Evolutionary conservation across 1,139 yeast species (phyloP), one percentile per base, ranked within the genome.

Genomic region (Kodamaea suecica): DNA sequence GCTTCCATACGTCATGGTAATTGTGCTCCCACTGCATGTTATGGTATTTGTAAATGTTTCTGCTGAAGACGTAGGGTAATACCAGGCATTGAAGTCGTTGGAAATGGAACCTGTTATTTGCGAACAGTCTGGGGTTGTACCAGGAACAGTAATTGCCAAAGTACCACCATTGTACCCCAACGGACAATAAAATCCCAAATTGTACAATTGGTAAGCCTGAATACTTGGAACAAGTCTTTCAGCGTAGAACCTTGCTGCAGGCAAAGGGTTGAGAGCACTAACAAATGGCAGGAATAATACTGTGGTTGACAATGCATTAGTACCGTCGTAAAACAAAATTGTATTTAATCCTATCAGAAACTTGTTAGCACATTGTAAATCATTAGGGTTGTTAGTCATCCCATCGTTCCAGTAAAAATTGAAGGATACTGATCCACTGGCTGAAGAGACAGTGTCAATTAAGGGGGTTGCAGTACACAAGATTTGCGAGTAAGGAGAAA

Each of bases 321-420:
- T 33, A 14, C 64, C 65, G 41, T 57, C 63, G 14, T 31, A 35
- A 43, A 57, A 59, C 5, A 50, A 40, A 9, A 59, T 46, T 5
- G 53, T 46, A 23, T 59, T 57, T 2, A 34, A 4, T 13, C 64
- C 64, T 5, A 46, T 36, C 0, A 23, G 28, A 33, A 47, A 55
- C 17, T 45, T 37, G 4, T 30, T 31, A 2, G 65, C 44, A 35
- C 43, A 43, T 15, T 38, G 30, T 8, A 47, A 12, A 36, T 58
- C 61, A 10, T 41, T 42, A 3, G 43, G 14, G 8, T 30, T 26
- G 11, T 42, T 53, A 14, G 52, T 41, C 6, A 41, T 42, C 29
- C 66, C 66, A 24, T 43, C 37, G 35, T 53, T 55, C 40, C 56
- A 61, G 3, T 52, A 37, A n/a, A 60, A 26, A 3, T 63, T 64